Conservation (phyloP, 2,329 filamentous ascomycete genomes). For the Monosporascus sp. region DNA sequence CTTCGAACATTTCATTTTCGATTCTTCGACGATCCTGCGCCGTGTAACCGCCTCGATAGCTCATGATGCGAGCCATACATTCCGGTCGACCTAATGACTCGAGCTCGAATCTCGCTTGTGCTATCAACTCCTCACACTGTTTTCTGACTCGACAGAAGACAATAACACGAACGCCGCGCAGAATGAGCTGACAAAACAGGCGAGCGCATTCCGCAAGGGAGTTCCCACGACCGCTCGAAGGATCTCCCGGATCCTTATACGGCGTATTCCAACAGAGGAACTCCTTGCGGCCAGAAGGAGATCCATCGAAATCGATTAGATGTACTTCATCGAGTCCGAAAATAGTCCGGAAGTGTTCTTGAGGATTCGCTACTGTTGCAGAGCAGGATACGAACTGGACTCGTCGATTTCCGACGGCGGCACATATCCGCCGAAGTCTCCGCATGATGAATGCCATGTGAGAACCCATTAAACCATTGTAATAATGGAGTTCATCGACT, state of each 20-base stretch:
- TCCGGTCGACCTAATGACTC: constrained; percentile 67
- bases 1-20: constrained; percentile 95
- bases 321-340: constrained; percentile 80
- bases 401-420: constrained; percentile 77
- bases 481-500: constrained; percentile 88
- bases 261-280: constrained; percentile 98
- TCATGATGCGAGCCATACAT: constrained; percentile 79
- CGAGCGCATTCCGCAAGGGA: constrained; percentile 81
- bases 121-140: constrained; percentile 79
- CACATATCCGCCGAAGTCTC: constrained; percentile 78
- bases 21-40: constrained; percentile 83
- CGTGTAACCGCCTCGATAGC: constrained; percentile 92
- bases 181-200: constrained; percentile 82
- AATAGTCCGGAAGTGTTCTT: constrained; percentile 88
- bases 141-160: constrained; percentile 87
- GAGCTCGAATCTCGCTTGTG: constrained; percentile 74
- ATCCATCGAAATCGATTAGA: constrained; percentile 86
- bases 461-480: constrained; percentile 90
- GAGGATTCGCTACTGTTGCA: constrained; percentile 89
- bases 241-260: constrained; percentile 82
- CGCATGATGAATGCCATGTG: constrained; percentile 96
- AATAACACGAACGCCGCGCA: constrained; percentile 86
- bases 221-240: constrained; percentile 78
- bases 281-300: constrained; percentile 86
- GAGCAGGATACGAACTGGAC: constrained; percentile 95